phyloP scores from a whole-genome alignment of 768 basidiomycete species.

The Kwoniella mangroviensis region DNA sequence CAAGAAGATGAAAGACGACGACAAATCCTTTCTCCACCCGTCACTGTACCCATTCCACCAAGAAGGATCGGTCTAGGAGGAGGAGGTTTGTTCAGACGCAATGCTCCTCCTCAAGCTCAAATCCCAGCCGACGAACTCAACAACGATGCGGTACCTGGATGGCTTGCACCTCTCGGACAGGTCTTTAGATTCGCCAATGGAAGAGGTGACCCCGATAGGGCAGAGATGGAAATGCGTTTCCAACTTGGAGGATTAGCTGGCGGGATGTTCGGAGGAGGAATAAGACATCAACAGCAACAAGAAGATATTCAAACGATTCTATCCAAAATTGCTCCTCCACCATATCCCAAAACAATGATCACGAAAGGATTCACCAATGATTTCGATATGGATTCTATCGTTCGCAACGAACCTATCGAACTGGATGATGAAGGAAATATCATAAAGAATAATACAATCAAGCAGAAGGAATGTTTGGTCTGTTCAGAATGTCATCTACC shows the following conservation, averaged over 20 bases:
- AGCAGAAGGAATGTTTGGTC: slow-evolving; percentile 25
- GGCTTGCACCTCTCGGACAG: too few species aligned
- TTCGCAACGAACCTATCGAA: slow-evolving; percentile 32
- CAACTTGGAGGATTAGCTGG: background rate
- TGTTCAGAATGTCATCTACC: slow-evolving; percentile 42
- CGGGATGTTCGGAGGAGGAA: background rate
- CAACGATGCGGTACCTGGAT: background rate
- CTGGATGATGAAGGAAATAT: slow-evolving; percentile 49
- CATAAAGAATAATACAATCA: slow-evolving; percentile 13
- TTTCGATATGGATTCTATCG: slow-evolving; percentile 40
- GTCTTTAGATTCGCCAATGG: too few species aligned
- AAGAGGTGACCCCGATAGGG: background rate
- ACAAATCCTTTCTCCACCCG: slow-evolving; percentile 23
- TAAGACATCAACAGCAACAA: slow-evolving; percentile 4
- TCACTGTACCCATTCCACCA: slow-evolving; percentile 6
- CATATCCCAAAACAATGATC: slow-evolving; percentile 6
- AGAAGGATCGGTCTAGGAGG: slow-evolving; percentile 38
- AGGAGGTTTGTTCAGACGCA: slow-evolving; percentile 26
- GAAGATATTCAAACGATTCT: slow-evolving; percentile 39
- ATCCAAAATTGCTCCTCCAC: slow-evolving; percentile 24
- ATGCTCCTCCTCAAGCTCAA: slow-evolving; percentile 12
- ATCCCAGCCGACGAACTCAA: background rate
- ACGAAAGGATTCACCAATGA: slow-evolving; percentile 36
- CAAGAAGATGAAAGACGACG: slow-evolving; percentile 29
- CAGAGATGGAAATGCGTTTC: background rate